phyloP scores from a whole-genome alignment of 2,329 filamentous ascomycete genomes.

The Fusarium duplospermum region DNA sequence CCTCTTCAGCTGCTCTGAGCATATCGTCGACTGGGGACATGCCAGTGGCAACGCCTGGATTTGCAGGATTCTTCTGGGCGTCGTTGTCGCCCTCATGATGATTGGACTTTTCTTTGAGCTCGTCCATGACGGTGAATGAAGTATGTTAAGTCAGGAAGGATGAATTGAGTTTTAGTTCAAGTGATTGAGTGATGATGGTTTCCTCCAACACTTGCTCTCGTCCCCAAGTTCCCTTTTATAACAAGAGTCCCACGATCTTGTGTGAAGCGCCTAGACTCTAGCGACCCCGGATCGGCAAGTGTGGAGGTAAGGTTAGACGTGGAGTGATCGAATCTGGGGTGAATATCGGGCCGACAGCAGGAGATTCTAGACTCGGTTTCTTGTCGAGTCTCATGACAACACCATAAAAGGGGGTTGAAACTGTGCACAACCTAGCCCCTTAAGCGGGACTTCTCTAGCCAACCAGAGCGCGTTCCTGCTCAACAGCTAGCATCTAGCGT shows the following conservation, averaged over 20 bases:
- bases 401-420: neutral
- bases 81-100: neutral
- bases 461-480: neutral
- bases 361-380: neutral
- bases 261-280: neutral
- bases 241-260: neutral
- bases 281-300: neutral
- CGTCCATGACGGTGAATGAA: neutral
- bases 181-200: neutral
- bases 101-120: neutral
- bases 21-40: neutral
- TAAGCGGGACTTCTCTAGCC: neutral
- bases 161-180: neutral
- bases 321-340: neutral
- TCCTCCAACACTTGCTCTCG: neutral
- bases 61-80: neutral
- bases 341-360: neutral
- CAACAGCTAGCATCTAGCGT: neutral
- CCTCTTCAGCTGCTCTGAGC: neutral
- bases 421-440: neutral
- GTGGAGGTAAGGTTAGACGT: neutral
- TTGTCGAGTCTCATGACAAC: neutral
- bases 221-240: neutral
- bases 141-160: neutral
- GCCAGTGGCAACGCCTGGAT: neutral